Base-by-base conservation (phyloP, 2,329 filamentous ascomycete genomes). In the Ceratocystis colombiana region DNA sequence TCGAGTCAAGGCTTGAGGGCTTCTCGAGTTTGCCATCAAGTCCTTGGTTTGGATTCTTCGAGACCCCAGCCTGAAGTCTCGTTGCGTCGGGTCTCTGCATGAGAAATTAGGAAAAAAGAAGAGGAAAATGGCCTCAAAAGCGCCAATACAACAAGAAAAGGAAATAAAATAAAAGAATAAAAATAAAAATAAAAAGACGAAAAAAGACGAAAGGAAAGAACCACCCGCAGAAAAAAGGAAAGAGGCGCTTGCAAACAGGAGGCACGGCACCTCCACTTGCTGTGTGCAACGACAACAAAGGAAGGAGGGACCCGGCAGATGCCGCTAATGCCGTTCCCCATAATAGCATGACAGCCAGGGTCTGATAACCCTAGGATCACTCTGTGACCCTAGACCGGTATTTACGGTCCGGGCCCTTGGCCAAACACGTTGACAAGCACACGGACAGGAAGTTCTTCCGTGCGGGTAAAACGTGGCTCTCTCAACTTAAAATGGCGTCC, bases 381-480 rank as follows among this genome's bases (percentile, higher is more conserved):
- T n/a, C 10, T 33, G 10, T 17, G 53, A 28, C 53, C 17, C 46
- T 17, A 15, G 53, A 15, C 53, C 53, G 53, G 53, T 6, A 17
- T 30, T 57, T 6, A 15, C 22, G 50, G 53, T 4, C 22, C 53
- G 53, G 53, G 10, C 6, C 10, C 20, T 25, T 5, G 1, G 22
- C 22, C 5, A 50, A 50, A 50, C 20, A 50, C 4, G 17, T 7
- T n/a, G 17, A 50, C 7, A 50, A 28, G 17, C 15, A 48, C 45
- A 48, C 45, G 15, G 33, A 17, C 17, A 59, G 53, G 33, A 12
- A 37, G 33, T 10, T 37, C 33, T 37, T 37, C 33, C 33, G 33
- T 12, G 33, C 33, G 33, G 33, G 33, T 12, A 59, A 59, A 59
- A 59, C 53, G 53, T 59, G 53, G 53, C 17, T n/a, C 46, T 50